Conservation (phyloP, 441 rosid genomes). For the Jatropha podagrica region DNA sequence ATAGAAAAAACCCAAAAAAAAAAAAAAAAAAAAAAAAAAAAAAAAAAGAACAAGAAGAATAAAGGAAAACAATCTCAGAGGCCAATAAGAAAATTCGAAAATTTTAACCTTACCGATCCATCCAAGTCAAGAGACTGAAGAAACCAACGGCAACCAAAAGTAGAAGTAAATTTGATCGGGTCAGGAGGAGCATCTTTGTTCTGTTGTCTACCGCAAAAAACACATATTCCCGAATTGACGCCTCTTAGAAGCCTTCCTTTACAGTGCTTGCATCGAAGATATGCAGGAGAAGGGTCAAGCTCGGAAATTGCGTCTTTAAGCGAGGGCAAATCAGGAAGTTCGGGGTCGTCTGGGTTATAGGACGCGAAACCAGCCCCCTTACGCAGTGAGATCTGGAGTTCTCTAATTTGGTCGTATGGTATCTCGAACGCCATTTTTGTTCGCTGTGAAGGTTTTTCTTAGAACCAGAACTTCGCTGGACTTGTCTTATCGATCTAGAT, state of each 20-base stretch:
- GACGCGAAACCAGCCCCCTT: slow-evolving; percentile 53
- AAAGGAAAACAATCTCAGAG: neutral
- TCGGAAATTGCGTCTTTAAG: slow-evolving; percentile 46
- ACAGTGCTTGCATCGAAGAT: slow-evolving; percentile 71
- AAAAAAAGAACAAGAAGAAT: neutral
- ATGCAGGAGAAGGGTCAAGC: slow-evolving; percentile 57
- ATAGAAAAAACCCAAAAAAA: neutral
- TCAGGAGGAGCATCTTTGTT: slow-evolving; percentile 48
- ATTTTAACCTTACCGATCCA: slow-evolving; percentile 58
- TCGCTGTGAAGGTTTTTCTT: neutral
- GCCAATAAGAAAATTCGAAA: neutral
- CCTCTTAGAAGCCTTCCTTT: slow-evolving; percentile 65
- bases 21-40: neutral
- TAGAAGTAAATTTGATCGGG: slow-evolving; percentile 65
- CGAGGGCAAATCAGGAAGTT: slow-evolving; percentile 44
- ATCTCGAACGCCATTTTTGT: slow-evolving; percentile 55
- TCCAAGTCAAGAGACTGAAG: slow-evolving; percentile 65
- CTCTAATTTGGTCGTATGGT: slow-evolving; percentile 55
- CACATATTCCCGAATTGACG: slow-evolving; percentile 56
- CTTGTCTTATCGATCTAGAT: neutral
- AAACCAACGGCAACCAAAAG: slow-evolving; percentile 63
- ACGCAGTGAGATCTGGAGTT: slow-evolving; percentile 63
- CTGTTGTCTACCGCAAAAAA: slow-evolving; percentile 71
- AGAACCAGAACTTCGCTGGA: neutral
- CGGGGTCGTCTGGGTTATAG: slow-evolving; percentile 43